Base-by-base conservation (phyloP, 1,284 basidiomycete genomes). In the Inonotus hispidus region DNA sequence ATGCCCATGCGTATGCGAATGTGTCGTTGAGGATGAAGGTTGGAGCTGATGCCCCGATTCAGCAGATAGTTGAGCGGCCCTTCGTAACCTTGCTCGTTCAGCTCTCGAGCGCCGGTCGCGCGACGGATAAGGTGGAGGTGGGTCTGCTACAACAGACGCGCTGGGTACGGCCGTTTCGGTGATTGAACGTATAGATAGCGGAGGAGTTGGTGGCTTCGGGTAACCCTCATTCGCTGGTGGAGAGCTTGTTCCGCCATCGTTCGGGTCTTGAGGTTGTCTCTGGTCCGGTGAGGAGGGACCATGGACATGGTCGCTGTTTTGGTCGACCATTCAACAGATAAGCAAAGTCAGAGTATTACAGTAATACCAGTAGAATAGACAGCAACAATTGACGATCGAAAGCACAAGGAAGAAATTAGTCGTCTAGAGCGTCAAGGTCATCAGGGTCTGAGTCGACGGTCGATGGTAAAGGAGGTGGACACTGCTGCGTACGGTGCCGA, bases 51-150 rank as follows among this genome's bases (percentile, higher is more conserved):
- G 23, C 25, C 35, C 55, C 16, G 54, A 52, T 19, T 58, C 60
- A 14, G 23, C 45, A 2, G 73, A 68, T 1, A 72, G 61, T 50
- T 75, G 73, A 5, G 66, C 61, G 43, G 70, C 73, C n/a, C 72
- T 64, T 27, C 72, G 68, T 6, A 67, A 63, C 6, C 59, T 53
- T 63, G 68, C 61, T 54, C 73, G 73, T 32, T 66, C 67, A 3
- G 71, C 56, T 32, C 81, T 73, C 7, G 71, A 64, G 35, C 80
- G 77, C n/a, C 82, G 75, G 64, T 79, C 76, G 58, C 77, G 74
- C 0, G 82, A 79, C 39, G 84, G 86, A 69, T 88, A 88, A 0
- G 85, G 86, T 0, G 85, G 85, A 11, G 85, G 85, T 0, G 86
- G 85, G 64, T 88, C 85, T 13, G 59, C 25, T n/a, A 59, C 35